Conservation (phyloP, 768 basidiomycete species). For the Mycena filopes region DNA sequence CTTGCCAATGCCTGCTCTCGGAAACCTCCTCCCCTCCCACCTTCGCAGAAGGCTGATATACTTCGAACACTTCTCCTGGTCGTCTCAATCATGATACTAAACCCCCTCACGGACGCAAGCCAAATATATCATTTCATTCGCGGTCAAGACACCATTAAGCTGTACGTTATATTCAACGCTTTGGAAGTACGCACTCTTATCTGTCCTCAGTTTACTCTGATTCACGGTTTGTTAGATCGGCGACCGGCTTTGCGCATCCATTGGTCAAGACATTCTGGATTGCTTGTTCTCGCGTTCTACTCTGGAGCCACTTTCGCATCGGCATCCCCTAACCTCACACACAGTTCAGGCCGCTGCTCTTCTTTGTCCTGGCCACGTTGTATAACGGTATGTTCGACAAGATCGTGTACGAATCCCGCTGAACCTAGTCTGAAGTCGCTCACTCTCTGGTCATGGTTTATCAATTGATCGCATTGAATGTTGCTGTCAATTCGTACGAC, state of each 20-base stretch:
- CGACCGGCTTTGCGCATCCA: slow-evolving; percentile 92
- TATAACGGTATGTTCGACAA: slow-evolving; percentile 75
- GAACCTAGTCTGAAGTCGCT: slow-evolving; percentile 60
- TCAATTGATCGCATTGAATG: slow-evolving; percentile 93
- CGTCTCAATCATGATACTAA: slow-evolving; percentile 77
- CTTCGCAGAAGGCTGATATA: slow-evolving; percentile 93
- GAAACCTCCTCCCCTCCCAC: slow-evolving; percentile 70
- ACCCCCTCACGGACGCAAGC: slow-evolving; percentile 91
- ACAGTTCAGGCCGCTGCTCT: slow-evolving; percentile 85
- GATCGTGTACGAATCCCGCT: neutral
- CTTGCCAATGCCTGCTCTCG: slow-evolving; percentile 59
- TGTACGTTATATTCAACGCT: slow-evolving; percentile 99
- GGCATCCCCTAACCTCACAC: slow-evolving; percentile 66
- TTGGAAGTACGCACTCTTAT: slow-evolving; percentile 78
- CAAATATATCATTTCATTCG: slow-evolving; percentile 98
- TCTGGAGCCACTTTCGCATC: slow-evolving; percentile 75
- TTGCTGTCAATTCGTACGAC: slow-evolving; percentile 98
- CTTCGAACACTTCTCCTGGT: slow-evolving; percentile 82
- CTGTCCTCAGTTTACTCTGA: slow-evolving; percentile 16
- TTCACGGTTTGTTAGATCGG: slow-evolving; percentile 73
- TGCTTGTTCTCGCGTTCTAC: slow-evolving; percentile 96
- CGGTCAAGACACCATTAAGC: slow-evolving; percentile 97
- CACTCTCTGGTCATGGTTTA: slow-evolving; percentile 97
- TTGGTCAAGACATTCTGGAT: slow-evolving; percentile 97
- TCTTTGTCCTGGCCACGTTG: slow-evolving; percentile 81